A percentile compares a stretch with the other conserved stretches of the same genome.
Evolutionary conservation across 1,284 basidiomycete genomes (phyloP).

Genomic region (Trichosporon inkin): DNA sequence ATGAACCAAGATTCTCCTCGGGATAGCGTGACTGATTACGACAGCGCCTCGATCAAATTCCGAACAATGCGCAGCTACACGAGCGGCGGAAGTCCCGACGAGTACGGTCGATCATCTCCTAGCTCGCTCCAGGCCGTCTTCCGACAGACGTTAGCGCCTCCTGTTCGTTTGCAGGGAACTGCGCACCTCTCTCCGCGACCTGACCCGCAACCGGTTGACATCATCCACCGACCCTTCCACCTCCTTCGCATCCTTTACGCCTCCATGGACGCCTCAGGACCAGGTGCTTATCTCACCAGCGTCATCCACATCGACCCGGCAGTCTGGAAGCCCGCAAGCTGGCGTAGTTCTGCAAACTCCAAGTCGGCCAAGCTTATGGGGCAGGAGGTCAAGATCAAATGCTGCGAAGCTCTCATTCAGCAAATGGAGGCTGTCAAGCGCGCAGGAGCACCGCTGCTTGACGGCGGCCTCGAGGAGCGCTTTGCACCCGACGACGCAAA

Average conservation of each 20-base stretch:
- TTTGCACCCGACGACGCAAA: constrained; percentile 54
- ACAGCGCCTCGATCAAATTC: constrained; percentile 11
- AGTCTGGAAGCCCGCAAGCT: constrained; percentile 61
- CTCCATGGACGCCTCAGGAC: constrained; percentile 70
- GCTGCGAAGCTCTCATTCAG: constrained; percentile 29
- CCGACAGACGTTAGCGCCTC: constrained; percentile 20
- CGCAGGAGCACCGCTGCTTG: constrained; percentile 55
- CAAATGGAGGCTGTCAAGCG: constrained; percentile 31
- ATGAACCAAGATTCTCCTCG: constrained; percentile 14
- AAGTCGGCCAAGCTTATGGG: constrained; percentile 57
- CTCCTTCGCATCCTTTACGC: constrained; percentile 73
- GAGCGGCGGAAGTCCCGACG: constrained; percentile 12
- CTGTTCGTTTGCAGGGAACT: constrained; percentile 20
- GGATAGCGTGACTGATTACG: constrained; percentile 8
- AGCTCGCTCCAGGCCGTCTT: constrained; percentile 12
- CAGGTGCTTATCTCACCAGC: constrained; percentile 82
- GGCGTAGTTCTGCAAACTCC: constrained; percentile 12
- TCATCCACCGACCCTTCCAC: constrained; percentile 81
- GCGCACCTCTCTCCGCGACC: constrained; percentile 35
- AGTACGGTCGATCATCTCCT: constrained; percentile 2
- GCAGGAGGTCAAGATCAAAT: constrained; percentile 37
- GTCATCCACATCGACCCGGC: constrained; percentile 81
- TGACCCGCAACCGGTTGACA: constrained; percentile 58
- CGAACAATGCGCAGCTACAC: constrained; percentile 7
- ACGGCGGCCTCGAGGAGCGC: constrained; percentile 52